Evolutionary conservation across 768 basidiomycete genomes (phyloP), one percentile per base, ranked within the genome.

Genomic region (Hysterangium stoloniferum): DNA sequence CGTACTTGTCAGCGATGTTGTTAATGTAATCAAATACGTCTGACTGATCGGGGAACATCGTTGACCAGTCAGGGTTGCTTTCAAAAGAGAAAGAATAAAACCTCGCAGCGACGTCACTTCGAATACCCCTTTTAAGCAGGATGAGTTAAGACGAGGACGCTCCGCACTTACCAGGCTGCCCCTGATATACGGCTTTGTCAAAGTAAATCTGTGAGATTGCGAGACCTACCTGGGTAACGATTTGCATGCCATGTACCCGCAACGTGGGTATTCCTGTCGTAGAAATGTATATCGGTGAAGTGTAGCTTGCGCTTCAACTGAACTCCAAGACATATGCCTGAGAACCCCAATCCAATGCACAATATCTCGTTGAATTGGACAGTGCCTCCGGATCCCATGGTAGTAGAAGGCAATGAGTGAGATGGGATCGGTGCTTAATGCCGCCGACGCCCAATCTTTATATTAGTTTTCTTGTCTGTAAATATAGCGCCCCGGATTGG

Each of bases 291-390:
- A 28, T 61, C 58, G 8, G 7, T 20, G 31, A 48, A 15, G 13
- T 53, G 52, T 51, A 29, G 12, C 51, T 57, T 55, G 9, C 54
- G 47, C 43, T 54, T 53, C 19, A 62, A 46, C 51, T 62, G 58
- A 20, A 56, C 53, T 9, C 56, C 58, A 0, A 56, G 11, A 7
- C 58, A 57, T 40, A 62, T 53, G 11, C 61, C 61, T 0, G 51
- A 51, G 3, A 62, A 11, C 7, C 61, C 61, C 1, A 57, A 51
- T 17, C 61, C 61, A 45, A 59, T 52, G 40, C 51, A 52, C 1
- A 55, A 15, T 52, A 52, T 33, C 20, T 51, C 6, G 24, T n/a
- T n/a, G n/a, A n/a, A n/a, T n/a, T n/a, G n/a, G n/a, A n/a, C n/a
- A n/a, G n/a, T n/a, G n/a, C n/a, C n/a, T n/a, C n/a, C n/a, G n/a